These are phyloP conservation scores for Aspergillus quadrilineatus DNA, from an alignment of 2,329 filamentous ascomycete genomes.

Conservation along the genomic window DNA sequence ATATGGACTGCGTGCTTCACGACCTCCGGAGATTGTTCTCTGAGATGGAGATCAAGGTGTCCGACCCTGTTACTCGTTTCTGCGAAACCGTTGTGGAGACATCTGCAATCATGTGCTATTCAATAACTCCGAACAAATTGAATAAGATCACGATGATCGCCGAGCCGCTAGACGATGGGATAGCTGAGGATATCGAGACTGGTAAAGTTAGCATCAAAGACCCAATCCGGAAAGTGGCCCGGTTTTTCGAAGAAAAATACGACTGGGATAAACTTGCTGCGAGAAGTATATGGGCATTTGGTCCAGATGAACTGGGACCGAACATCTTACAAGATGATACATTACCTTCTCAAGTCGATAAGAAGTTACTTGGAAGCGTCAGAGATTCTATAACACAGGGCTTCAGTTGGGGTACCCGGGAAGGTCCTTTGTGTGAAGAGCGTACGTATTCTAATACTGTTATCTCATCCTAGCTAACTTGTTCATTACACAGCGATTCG, in stretches of 20 bases:
- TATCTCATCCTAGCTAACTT: slow-evolving; percentile 11
- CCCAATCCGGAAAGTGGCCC: slow-evolving; percentile 86
- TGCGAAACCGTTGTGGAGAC: slow-evolving; percentile 98
- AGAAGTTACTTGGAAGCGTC: slow-evolving; percentile 81
- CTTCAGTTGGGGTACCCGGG: slow-evolving; percentile 92
- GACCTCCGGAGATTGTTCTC: slow-evolving; percentile 91
- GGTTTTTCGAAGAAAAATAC: slow-evolving; percentile 96
- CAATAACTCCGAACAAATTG: slow-evolving; percentile 97
- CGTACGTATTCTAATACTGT: slow-evolving; percentile 59
- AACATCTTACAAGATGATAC: slow-evolving; percentile 98
- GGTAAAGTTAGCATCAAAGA: slow-evolving; percentile 90
- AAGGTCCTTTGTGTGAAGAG: slow-evolving; percentile 97
- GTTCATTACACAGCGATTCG: slow-evolving; percentile 67
- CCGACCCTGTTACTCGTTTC: slow-evolving; percentile 94
- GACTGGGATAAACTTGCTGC: slow-evolving; percentile 95
- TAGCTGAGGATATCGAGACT: slow-evolving; percentile 89
- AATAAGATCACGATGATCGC: slow-evolving; percentile 99
- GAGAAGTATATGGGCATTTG: slow-evolving; percentile 97
- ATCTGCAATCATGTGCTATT: slow-evolving; percentile 96
- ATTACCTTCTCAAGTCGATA: slow-evolving; percentile 88
- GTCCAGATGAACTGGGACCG: slow-evolving; percentile 88
- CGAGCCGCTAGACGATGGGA: slow-evolving; percentile 90
- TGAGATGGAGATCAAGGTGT: slow-evolving; percentile 99
- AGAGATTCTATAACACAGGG: slow-evolving; percentile 92
- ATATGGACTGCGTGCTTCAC: slow-evolving; percentile 98